Conservation (phyloP, 2,329 filamentous ascomycete species). For the Ramularia endophylla region DNA sequence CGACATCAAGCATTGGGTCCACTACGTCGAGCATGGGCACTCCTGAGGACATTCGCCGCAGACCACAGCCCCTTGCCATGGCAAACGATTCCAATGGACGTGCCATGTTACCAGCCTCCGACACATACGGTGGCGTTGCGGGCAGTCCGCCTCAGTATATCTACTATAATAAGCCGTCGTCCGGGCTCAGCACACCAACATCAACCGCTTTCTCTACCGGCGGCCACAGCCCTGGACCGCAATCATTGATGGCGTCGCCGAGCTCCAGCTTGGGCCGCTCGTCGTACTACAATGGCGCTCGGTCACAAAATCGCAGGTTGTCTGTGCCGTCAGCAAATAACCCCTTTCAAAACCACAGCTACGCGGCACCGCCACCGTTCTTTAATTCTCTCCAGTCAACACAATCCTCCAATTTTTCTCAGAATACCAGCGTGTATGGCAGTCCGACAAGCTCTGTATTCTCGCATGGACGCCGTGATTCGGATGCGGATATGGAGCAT, state of each 20-base stretch:
- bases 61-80: conserved; percentile 79
- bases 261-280: conserved; percentile 62
- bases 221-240: conserved; percentile 70
- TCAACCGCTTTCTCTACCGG: conserved; percentile 75
- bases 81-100: conserved; percentile 59
- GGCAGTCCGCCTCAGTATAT: conserved; percentile 58
- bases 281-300: conserved; percentile 66
- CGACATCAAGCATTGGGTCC: conserved; percentile 79
- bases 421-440: conserved; percentile 54
- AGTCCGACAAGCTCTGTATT: conserved; percentile 63
- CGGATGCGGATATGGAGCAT: conserved; percentile 67
- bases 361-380: conserved; percentile 54
- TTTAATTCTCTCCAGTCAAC: conserved; percentile 52
- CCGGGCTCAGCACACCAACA: conserved; percentile 74
- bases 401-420: conserved; percentile 50
- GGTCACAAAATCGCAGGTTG: conserved; percentile 64
- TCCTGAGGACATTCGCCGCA: conserved; percentile 61
- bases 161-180: conserved; percentile 63
- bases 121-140: conserved; percentile 52
- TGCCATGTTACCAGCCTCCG: conserved; percentile 60
- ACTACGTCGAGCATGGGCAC: conserved; percentile 62
- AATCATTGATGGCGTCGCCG: conserved; percentile 64
- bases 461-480: conserved; percentile 60
- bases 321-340: conserved; percentile 74
- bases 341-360: conserved; percentile 61